A percentile compares a stretch with the other conserved stretches of the same genome.
phyloP scores from a whole-genome alignment of 2,329 filamentous ascomycete genomes.

The Tolypocladium cylindrosporum region DNA sequence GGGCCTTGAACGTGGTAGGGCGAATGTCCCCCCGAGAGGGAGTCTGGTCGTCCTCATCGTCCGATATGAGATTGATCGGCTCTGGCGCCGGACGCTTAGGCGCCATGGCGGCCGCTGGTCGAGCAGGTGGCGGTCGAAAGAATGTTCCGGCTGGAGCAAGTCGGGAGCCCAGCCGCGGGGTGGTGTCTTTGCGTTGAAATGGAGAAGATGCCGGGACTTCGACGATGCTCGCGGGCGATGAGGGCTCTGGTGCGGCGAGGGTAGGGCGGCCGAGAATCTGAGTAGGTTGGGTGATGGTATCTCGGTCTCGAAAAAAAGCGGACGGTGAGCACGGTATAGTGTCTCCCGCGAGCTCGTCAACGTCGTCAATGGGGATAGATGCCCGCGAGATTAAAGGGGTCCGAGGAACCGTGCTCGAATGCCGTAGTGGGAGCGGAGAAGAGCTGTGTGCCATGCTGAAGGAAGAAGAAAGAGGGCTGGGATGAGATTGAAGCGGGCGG shows the following conservation, averaged over 20 bases:
- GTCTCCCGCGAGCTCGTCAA: slow-evolving; percentile 34
- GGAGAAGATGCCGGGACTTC: slow-evolving; percentile 91
- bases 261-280: slow-evolving; percentile 33
- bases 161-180: slow-evolving; percentile 34
- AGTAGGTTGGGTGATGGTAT: slow-evolving; percentile 31
- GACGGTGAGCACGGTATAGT: slow-evolving; percentile 36
- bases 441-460: slow-evolving; percentile 17
- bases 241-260: slow-evolving; percentile 21
- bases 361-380: slow-evolving; percentile 18
- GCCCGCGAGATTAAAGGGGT: slow-evolving; percentile 16
- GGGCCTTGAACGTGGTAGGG: slow-evolving; percentile 44
- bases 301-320: slow-evolving; percentile 20
- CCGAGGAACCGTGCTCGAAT: slow-evolving; percentile 16
- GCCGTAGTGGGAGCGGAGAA: slow-evolving; percentile 21
- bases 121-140: slow-evolving; percentile 46
- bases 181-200: slow-evolving; percentile 32
- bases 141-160: slow-evolving; percentile 70
- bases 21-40: slow-evolving; percentile 51
- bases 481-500: slow-evolving; percentile 4
- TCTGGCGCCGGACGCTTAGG: slow-evolving; percentile 27
- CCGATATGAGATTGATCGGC: slow-evolving; percentile 37
- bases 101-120: slow-evolving; percentile 11
- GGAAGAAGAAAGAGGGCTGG: neutral
- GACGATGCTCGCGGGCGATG: slow-evolving; percentile 40
- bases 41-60: slow-evolving; percentile 34